phyloP scores from a whole-genome alignment of 495 filamentous ascomycete genomes.

The Aspergillus olivimuriae region DNA sequence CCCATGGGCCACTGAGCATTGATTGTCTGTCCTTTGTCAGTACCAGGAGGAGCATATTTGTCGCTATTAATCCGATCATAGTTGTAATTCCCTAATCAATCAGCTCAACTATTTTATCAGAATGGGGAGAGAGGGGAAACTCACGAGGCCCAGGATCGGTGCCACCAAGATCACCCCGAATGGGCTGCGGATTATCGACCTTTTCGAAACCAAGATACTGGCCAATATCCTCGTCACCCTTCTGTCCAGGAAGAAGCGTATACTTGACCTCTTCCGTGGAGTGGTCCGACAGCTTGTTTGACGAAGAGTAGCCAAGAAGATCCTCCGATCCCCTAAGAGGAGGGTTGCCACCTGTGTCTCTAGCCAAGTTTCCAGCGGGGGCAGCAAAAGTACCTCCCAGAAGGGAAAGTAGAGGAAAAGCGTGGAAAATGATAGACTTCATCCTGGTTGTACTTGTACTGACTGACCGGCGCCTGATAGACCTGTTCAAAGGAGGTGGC shows the following conservation, averaged over 20 bases:
- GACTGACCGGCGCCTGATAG: too few relatives aligned
- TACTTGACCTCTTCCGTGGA: constrained; percentile 32
- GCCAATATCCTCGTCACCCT: constrained; percentile 49
- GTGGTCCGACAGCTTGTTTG: constrained; percentile 23
- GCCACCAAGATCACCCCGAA: constrained; percentile 51
- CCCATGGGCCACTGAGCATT: constrained; percentile 71
- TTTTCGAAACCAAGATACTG: constrained; percentile 57
- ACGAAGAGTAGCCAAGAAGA: constrained; percentile 32
- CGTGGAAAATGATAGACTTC: constrained; percentile 9
- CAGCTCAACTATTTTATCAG: background rate
- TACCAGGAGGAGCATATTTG: constrained; percentile 58
- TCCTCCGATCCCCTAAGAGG: constrained; percentile 25
- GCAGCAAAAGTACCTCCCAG: constrained; percentile 9
- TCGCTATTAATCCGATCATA: constrained; percentile 64
- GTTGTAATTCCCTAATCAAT: constrained; percentile 40
- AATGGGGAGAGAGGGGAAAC: constrained; percentile 9
- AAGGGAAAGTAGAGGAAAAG: constrained; percentile 4
- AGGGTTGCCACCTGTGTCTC: constrained; percentile 15
- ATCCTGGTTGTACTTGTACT: too few relatives aligned
- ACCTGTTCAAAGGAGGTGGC: too few relatives aligned
- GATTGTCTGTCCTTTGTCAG: constrained; percentile 54
- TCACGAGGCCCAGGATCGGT: constrained; percentile 58
- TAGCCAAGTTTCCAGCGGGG: constrained; percentile 10
- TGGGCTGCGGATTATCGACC: constrained; percentile 59
- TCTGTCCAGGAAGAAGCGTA: constrained; percentile 48